phyloP scores from a whole-genome alignment of 805 yeast species.

The Saccharomycopsis sp. region DNA sequence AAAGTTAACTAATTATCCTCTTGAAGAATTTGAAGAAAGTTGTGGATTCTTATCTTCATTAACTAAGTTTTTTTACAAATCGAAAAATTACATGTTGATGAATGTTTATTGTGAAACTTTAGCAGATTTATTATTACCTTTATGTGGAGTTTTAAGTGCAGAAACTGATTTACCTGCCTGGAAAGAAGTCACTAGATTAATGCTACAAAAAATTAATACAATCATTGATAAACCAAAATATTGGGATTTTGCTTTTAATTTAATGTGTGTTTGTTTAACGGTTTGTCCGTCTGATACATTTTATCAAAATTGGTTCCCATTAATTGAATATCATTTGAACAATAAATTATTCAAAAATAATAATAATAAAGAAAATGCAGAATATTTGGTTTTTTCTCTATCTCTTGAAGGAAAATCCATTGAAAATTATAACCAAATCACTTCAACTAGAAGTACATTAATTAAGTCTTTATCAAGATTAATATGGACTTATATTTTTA shows the following conservation, averaged over 20 bases:
- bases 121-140: slow-evolving; percentile 60
- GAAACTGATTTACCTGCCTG: slow-evolving; percentile 95
- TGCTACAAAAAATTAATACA: slow-evolving; percentile 38
- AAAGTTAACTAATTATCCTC: slow-evolving; percentile 69
- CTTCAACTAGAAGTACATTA: slow-evolving; percentile 21
- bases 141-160: slow-evolving; percentile 81
- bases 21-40: slow-evolving; percentile 84
- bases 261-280: slow-evolving; percentile 64
- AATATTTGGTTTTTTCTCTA: slow-evolving; percentile 7
- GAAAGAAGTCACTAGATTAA: slow-evolving; percentile 66
- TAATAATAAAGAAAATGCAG: slow-evolving; percentile 9
- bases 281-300: slow-evolving; percentile 76
- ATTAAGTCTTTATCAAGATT: slow-evolving; percentile 62
- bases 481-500: slow-evolving; percentile 80
- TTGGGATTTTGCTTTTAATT: slow-evolving; percentile 60
- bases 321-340: slow-evolving; percentile 38
- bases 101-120: slow-evolving; percentile 82
- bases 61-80: slow-evolving; percentile 66
- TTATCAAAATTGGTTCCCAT: slow-evolving; percentile 54
- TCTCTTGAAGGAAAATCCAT: background rate
- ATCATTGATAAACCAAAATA: slow-evolving; percentile 28
- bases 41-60: slow-evolving; percentile 83
- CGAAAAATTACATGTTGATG: slow-evolving; percentile 55
- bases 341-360: slow-evolving; percentile 9
- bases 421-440: background rate